Evolutionary conservation across 1,284 basidiomycete genomes (phyloP), one percentile per base, ranked within the genome.

Genomic region (Caloboletus firmus): DNA sequence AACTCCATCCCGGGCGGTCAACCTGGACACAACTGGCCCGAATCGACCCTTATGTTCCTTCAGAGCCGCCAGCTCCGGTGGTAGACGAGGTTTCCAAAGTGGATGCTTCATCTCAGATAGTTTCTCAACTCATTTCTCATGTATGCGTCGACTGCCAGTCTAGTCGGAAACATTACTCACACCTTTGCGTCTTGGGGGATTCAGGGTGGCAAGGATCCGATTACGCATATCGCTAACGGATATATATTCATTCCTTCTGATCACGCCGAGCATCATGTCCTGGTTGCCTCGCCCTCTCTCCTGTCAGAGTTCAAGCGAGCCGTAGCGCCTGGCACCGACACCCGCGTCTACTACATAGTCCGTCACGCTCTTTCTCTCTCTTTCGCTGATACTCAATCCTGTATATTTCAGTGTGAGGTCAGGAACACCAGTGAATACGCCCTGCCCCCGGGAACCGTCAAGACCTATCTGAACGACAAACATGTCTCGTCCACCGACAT

Each of bases 401-500:
- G 11, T 20, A 26, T 15, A 1, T n/a, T 18, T 15, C 18, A 68
- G 66, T 67, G 64, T 30, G 54, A 59, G 5, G 52, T 68, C 17
- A 50, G 54, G 39, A 65, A 67, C 36, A 54, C 52, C 0, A 68
- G 55, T 32, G 51, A 60, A 11, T 57, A 59, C 5, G 48, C 58
- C n/a, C 41, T 65, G 5, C 52, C 65, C 12, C 60, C 62, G 4
- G 63, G 66, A 4, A 58, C 39, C 1, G 46, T 67, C 45, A 64
- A 65, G n/a, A 30, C 45, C 5, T 61, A 60, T 42, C n/a, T 68
- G 40, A 63, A 65, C 47, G 52, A 56, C 9, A 65, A 42, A 20
- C 60, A 68, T 9, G 55, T 68, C 35, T 65, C 63, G 20, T 61
- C 65, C 18, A 40, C 45, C 2, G 46, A 58, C 2, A 57, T 65